phyloP scores from a whole-genome alignment of 495 filamentous ascomycete genomes.

The Aspergillus carlsbadensis region DNA sequence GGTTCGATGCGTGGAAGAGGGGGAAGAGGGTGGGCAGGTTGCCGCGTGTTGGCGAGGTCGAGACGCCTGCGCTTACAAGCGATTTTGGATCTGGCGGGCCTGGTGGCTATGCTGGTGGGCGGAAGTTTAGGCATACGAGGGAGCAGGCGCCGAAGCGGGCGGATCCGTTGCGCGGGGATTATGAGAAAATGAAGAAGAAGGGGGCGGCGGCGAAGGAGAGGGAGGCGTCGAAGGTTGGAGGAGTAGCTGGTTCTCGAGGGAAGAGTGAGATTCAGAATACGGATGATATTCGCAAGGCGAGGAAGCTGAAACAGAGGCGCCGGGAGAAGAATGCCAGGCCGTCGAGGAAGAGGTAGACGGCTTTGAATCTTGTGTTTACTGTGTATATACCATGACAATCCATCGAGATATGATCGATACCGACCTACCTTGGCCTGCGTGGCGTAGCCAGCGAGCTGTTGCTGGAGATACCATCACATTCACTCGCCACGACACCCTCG shows the following conservation, averaged over 20 bases:
- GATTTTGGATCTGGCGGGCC: conserved; percentile 20
- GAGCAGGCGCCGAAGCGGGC: conserved; percentile 88
- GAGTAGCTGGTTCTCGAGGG: conserved; percentile 62
- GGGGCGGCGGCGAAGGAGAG: conserved; percentile 82
- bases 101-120: conserved; percentile 24
- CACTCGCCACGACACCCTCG: too few species aligned
- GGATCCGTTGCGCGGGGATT: conserved; percentile 87
- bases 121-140: conserved; percentile 73
- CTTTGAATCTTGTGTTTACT: neutral
- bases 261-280: conserved; percentile 77
- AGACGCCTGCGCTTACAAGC: conserved; percentile 47
- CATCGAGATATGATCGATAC: neutral
- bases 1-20: conserved; percentile 89
- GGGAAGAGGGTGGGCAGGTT: conserved; percentile 75
- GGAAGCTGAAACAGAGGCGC: conserved; percentile 70
- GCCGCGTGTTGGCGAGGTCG: conserved; percentile 78
- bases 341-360: conserved; percentile 52
- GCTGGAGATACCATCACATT: too few species aligned
- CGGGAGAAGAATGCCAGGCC: conserved; percentile 89
- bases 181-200: conserved; percentile 84
- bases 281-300: conserved; percentile 80
- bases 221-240: conserved; percentile 27
- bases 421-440: neutral
- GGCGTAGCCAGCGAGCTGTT: too few species aligned
- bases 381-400: neutral